Base-by-base conservation (phyloP, 1,139 yeast species). In the Taphrina populina region DNA sequence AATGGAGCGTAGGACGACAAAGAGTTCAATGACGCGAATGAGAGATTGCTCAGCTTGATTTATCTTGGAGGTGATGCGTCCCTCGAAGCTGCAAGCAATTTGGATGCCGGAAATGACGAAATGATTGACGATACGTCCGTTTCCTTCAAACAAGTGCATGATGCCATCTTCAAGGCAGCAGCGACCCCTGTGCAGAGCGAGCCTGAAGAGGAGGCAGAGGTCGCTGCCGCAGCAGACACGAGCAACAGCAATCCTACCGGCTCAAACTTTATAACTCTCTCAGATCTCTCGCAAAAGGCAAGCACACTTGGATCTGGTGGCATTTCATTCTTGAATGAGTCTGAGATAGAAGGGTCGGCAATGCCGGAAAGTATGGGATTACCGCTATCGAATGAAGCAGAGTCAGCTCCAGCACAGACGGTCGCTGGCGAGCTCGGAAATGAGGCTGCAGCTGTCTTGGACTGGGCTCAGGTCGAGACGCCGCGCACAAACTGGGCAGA, bases 41-140 rank as follows among this genome's bases (percentile, higher is more conserved):
- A 70, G 58, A 60, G 60, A 33, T 59, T 71, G 52, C 62, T 71
- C 52, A 65, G 64, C 36, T 52, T 60, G 44, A 64, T 71, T 17
- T 71, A 71, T 56, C 57, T 58, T 8, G 74, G 72, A 10, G 70
- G 69, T 39, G 70, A 67, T 8, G 55, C 63, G 0, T 64, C 73
- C 1, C 60, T 70, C 13, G 65, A 59, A 15, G 68, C 70, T n/a
- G 65, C 69, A n/a, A 66, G 62, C 29, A 64, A 64, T 52, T 64
- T 71, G 46, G 59, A 52, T 19, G 56, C 58, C 2, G 73, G 69
- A n/a, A 54, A 60, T 2, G 61, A 60, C 4, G 66, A 64, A 35
- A 59, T 62, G 3, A 66, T 70, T 3, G 61, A 60, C 6, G 66
- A 62, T 26, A 64, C 64, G 19, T 62, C 59, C 8, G 61, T 64